A percentile compares a stretch with the other conserved stretches of the same genome.
Conservation (phyloP, 1,284 basidiomycete genomes). For the Clitocybe nebularis region DNA sequence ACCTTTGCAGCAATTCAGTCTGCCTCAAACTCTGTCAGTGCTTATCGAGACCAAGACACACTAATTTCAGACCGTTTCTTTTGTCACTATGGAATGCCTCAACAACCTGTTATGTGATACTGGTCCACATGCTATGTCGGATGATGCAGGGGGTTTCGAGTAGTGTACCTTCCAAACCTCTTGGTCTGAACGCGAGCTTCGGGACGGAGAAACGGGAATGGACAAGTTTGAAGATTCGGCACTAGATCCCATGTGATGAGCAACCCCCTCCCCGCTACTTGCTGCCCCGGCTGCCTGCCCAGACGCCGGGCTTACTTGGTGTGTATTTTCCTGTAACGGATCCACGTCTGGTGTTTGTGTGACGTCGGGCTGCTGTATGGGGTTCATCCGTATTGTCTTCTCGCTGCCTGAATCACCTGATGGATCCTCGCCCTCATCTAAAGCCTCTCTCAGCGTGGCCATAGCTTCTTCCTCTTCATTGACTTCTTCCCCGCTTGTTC, state of each 20-base stretch:
- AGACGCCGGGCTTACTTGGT: no score
- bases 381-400: conserved; percentile 21
- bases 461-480: conserved; percentile 7
- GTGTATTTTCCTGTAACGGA: no score
- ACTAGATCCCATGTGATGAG: no score
- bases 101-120: conserved; percentile 18
- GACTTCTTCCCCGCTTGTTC: background rate
- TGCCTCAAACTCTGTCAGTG: conserved; percentile 5
- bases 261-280: no score
- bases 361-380: no score
- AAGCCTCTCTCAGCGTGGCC: conserved; percentile 4
- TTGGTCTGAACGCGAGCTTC: conserved; percentile 4
- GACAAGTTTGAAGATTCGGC: conserved; percentile 9
- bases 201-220: conserved; percentile 3
- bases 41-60: background rate
- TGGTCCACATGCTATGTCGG: conserved; percentile 22
- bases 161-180: conserved; percentile 23
- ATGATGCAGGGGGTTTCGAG: conserved; percentile 23
- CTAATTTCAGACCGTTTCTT: conserved; percentile 19
- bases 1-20: conserved; percentile 13
- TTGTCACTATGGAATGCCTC: conserved; percentile 13
- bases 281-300: no score
- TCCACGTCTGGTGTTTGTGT: no score
- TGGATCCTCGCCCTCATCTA: conserved; percentile 13
- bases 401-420: conserved; percentile 17